Conservation (phyloP, 495 filamentous ascomycete species). For the Hyphodiscus hymeniophilus region DNA sequence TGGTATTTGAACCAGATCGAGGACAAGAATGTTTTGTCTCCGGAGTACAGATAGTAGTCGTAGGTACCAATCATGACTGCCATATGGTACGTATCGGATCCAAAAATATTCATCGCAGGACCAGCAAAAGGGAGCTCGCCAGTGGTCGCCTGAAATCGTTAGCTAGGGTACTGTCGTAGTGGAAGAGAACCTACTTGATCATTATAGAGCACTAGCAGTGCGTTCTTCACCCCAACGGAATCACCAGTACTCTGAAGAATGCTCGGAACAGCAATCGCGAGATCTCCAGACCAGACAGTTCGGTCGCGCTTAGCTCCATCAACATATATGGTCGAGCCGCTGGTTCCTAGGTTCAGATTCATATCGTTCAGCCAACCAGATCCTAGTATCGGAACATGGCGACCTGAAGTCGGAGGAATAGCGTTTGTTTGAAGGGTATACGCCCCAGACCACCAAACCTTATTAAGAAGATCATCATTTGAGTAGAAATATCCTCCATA, state of each 20-base stretch:
- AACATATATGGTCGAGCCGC: conserved; percentile 30
- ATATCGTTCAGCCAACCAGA: conserved; percentile 25
- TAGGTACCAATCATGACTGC: conserved; percentile 56
- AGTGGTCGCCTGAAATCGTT: conserved; percentile 5
- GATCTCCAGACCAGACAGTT: conserved; percentile 50
- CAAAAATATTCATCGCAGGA: conserved; percentile 45
- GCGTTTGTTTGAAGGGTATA: conserved; percentile 55
- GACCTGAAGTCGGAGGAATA: conserved; percentile 44
- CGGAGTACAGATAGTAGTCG: conserved; percentile 52
- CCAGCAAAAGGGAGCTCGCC: conserved; percentile 34
- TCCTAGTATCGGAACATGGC: conserved; percentile 38
- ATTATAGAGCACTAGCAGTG: conserved; percentile 50
- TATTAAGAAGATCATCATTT: conserved; percentile 50
- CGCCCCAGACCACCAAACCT: conserved; percentile 55
- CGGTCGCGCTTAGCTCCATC: conserved; percentile 53
- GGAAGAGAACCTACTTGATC: conserved; percentile 20
- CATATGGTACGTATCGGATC: conserved; percentile 57
- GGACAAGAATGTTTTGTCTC: conserved; percentile 41
- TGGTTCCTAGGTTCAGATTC: conserved; percentile 36
- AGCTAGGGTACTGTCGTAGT: background rate
- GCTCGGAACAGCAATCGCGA: conserved; percentile 50
- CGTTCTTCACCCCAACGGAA: conserved; percentile 52
- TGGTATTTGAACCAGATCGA: conserved; percentile 43
- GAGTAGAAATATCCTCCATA: conserved; percentile 57
- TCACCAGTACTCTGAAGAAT: conserved; percentile 52